phyloP scores from a whole-genome alignment of 2,329 filamentous ascomycete genomes.

The Rasamsonia emersonii region DNA sequence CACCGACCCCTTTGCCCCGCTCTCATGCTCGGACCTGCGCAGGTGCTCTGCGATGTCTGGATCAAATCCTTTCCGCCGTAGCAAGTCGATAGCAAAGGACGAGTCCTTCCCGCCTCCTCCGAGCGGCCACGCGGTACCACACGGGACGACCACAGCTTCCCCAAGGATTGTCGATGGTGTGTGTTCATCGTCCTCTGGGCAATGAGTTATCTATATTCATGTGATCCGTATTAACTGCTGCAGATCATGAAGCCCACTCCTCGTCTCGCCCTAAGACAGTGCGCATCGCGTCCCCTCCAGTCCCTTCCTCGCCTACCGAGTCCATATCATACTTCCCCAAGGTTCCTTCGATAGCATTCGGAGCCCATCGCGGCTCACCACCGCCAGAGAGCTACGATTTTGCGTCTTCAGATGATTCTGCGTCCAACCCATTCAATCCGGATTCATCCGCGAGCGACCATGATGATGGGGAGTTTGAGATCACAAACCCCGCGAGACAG shows the following conservation, averaged over 20 bases:
- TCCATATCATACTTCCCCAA: conserved; percentile 8
- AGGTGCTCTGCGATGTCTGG: conserved; percentile 34
- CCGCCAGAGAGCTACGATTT: conserved; percentile 18
- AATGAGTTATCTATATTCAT: too few relatives aligned
- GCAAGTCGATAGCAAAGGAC: conserved; percentile 22
- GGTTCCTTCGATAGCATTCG: conserved; percentile 10
- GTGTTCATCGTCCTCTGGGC: too few relatives aligned
- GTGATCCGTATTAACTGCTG: too few relatives aligned
- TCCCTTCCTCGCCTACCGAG: conserved; percentile 17
- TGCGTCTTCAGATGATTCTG: conserved; percentile 23
- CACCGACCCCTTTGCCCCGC: conserved; percentile 1
- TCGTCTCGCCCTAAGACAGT: conserved; percentile 13
- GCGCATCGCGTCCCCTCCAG: conserved; percentile 33
- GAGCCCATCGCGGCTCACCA: conserved; percentile 15
- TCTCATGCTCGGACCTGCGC: conserved; percentile 23
- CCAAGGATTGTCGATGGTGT: too few relatives aligned
- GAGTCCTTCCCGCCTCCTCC: conserved; percentile 16
- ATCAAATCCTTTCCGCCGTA: conserved; percentile 44
- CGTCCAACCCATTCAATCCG: conserved; percentile 31
- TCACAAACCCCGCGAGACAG: conserved; percentile 5
- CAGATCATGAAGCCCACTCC: conserved; percentile 4
- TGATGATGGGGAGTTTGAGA: conserved; percentile 12
- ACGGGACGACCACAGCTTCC: too few relatives aligned
- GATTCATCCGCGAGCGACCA: conserved; percentile 19
- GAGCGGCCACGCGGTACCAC: conserved; percentile 12